Evolutionary conservation across 495 filamentous ascomycete species (phyloP), one percentile per base, ranked within the genome.

Genomic region (Filosporella fistucella): DNA sequence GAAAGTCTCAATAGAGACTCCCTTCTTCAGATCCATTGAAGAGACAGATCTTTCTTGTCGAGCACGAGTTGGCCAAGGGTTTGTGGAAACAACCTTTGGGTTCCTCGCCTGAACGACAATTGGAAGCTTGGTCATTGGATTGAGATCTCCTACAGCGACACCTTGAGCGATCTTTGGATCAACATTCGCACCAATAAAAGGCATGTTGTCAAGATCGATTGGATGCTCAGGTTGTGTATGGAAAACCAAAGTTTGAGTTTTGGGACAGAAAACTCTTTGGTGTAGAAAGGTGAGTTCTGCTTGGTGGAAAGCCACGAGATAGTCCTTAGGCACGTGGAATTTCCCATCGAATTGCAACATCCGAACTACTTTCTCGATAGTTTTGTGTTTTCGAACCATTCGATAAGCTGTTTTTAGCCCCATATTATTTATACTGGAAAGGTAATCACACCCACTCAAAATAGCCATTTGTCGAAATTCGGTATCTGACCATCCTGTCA

Each of bases 391-490:
- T 35, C 91, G 81, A 49, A 99, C 77, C 65, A 93, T 75, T 25
- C 89, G 78, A 58, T 99, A 85, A 1, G 94, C 94, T 18, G 89
- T 96, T 65, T 95, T 96, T 37, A 99, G 63, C 3, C 94, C 94
- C 75, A 99, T 79, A 37, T 82, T 85, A 32, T 76, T 79, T 49
- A 97, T 87, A 54, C 81, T 85, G 5, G 82, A 72, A 40, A 97
- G 75, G 64, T 99, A 99, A 62, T 99, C 94, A 64, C 94, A 99
- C n/a, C 94, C 94, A 62, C 89, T 95, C 17, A 99, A 61, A 43
- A 99, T 97, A 41, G 91, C 89, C 94, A 99, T 99, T 17, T 75
- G 82, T 38, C 94, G 76, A 57, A 99, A 99, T 46, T 96, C 87
- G 6, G 69, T 72, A 64, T 96, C 89, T 2, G 86, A 85, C 91